phyloP scores from a whole-genome alignment of 306 rosid genomes.

The Dryas drummondii region DNA sequence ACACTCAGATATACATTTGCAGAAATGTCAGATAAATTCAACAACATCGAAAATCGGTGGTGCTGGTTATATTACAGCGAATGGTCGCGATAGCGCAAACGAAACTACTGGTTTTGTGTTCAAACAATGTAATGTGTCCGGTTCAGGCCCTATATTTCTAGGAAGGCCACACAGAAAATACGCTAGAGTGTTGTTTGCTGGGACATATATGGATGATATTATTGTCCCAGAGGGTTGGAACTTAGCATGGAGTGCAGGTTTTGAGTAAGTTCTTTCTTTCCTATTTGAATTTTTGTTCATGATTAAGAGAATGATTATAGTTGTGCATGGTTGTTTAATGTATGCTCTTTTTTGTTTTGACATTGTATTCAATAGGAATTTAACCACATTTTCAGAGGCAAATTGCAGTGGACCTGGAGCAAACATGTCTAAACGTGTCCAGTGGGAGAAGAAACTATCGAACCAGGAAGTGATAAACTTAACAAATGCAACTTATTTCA shows the following conservation, averaged over 20 bases:
- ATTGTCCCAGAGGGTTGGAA: no score
- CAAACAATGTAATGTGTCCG: not conserved
- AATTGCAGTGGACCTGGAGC: no score
- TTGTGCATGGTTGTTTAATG: no score
- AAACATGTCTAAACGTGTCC: no score
- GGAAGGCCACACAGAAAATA: conserved; percentile 11
- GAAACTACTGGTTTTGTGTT: conserved; percentile 17
- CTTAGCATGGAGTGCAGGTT: no score
- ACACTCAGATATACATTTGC: not conserved
- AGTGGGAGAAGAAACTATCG: conserved; percentile 24
- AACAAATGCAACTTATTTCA: conserved; percentile 1
- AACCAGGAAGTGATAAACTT: not conserved
- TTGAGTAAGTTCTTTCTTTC: no score
- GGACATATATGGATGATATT: no score
- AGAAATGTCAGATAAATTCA: not conserved
- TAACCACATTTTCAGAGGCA: no score
- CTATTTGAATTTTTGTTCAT: no score
- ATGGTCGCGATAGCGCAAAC: not conserved
- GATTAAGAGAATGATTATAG: no score
- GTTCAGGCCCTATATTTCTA: not conserved
- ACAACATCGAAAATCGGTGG: not conserved
- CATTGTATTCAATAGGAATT: not conserved
- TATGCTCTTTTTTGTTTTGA: not conserved
- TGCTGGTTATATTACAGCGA: conserved; percentile 5
- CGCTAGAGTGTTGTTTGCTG: not conserved